These are phyloP conservation scores for Rhizopogon roseolus DNA, from an alignment of 768 basidiomycete genomes.

Conservation along the genomic window DNA sequence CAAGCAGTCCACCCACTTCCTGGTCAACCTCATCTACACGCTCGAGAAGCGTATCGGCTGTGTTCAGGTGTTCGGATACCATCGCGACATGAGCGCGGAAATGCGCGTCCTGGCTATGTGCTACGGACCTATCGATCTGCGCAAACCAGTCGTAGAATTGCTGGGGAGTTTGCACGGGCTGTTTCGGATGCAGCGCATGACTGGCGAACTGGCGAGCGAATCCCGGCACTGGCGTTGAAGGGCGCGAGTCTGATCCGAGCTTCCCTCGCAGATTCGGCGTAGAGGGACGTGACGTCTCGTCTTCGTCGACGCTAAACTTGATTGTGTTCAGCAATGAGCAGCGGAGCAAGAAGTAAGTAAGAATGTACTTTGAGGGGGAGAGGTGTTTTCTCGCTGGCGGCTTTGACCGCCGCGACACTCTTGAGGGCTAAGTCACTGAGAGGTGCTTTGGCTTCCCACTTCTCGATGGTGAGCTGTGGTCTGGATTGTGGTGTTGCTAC, in stretches of 20 bases:
- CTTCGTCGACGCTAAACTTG: slow-evolving; percentile 39
- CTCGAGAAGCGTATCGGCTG: slow-evolving; percentile 71
- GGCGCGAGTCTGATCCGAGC: slow-evolving; percentile 37
- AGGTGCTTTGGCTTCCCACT: slow-evolving; percentile 87
- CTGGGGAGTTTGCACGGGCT: slow-evolving; percentile 84
- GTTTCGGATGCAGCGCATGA: slow-evolving; percentile 67
- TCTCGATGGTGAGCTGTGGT: slow-evolving; percentile 64
- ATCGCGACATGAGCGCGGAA: slow-evolving; percentile 81
- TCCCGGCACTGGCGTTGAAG: slow-evolving; percentile 34
- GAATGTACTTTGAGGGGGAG: slow-evolving; percentile 71
- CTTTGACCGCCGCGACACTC: slow-evolving; percentile 61
- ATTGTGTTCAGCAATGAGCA: slow-evolving; percentile 25
- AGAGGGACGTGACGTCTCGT: slow-evolving; percentile 25
- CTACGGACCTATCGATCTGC: slow-evolving; percentile 82
- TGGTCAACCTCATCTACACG: slow-evolving; percentile 68
- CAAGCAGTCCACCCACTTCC: slow-evolving; percentile 78
- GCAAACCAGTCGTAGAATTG: slow-evolving; percentile 98
- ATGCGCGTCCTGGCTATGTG: slow-evolving; percentile 90
- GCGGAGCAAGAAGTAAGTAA: background rate
- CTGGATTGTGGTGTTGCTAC: slow-evolving; percentile 31
- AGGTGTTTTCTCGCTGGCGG: slow-evolving; percentile 53
- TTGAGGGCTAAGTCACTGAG: slow-evolving; percentile 62
- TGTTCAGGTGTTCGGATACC: slow-evolving; percentile 69
- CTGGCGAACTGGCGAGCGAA: slow-evolving; percentile 18
- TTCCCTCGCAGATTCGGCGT: slow-evolving; percentile 37